These are phyloP conservation scores for Aspergillus pseudoglaucus DNA, from an alignment of 2,329 filamentous ascomycete genomes.

Conservation along the genomic window DNA sequence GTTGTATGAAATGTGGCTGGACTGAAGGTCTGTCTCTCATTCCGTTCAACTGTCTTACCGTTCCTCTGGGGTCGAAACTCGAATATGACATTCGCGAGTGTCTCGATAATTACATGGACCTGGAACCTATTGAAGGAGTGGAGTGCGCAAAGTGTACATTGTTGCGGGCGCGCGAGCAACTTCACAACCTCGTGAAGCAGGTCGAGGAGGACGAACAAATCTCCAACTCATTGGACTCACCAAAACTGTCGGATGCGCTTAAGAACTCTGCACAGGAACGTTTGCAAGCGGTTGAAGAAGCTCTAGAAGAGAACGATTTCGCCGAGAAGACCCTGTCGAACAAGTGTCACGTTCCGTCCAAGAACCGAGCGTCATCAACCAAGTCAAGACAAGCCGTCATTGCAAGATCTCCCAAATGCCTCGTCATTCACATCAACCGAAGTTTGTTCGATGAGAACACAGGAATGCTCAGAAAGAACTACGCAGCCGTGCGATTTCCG, in stretches of 20 bases:
- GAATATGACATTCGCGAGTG: conserved; percentile 70
- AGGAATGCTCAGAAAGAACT: conserved; percentile 75
- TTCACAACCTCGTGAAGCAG: conserved; percentile 40
- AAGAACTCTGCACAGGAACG: conserved; percentile 43
- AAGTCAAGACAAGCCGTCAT: conserved; percentile 89
- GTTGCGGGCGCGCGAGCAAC: conserved; percentile 50
- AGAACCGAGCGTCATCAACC: conserved; percentile 65
- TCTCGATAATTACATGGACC: conserved; percentile 73
- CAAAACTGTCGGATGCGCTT: conserved; percentile 30
- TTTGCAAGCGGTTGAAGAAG: conserved; percentile 60
- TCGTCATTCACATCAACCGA: conserved; percentile 84
- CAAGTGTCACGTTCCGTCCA: conserved; percentile 60
- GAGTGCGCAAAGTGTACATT: conserved; percentile 90
- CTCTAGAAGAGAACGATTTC: conserved; percentile 73
- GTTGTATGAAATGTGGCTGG: conserved; percentile 77
- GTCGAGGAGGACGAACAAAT: conserved; percentile 33
- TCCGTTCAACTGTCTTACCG: conserved; percentile 87
- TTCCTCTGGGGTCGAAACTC: conserved; percentile 64
- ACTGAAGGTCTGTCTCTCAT: conserved; percentile 85
- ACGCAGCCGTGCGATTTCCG: conserved; percentile 71
- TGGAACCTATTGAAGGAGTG: conserved; percentile 82
- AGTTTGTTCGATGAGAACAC: conserved; percentile 84
- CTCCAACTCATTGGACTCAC: conserved; percentile 14
- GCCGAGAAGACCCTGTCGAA: conserved; percentile 59
- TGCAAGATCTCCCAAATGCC: conserved; percentile 69